Evolutionary conservation across 2,329 filamentous ascomycete species (phyloP).

Genomic region (Biscogniauxia mediterranea): DNA sequence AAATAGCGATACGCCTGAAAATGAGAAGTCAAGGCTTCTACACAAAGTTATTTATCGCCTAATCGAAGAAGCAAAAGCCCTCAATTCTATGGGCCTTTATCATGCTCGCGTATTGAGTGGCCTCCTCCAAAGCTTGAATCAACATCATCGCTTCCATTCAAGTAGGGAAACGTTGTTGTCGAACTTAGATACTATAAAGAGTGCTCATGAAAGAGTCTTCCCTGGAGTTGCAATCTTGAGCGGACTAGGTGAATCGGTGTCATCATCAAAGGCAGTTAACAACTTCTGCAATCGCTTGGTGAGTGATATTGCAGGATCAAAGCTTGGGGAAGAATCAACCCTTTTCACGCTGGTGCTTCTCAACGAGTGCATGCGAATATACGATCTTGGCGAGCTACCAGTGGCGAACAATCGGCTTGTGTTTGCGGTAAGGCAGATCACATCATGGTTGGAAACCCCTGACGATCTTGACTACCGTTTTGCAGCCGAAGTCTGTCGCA

Average conservation of each 20-base stretch:
- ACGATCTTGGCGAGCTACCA: constrained; percentile 51
- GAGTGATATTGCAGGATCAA: constrained; percentile 56
- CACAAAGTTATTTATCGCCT: constrained; percentile 44
- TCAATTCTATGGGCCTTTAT: constrained; percentile 49
- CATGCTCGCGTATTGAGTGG: constrained; percentile 51
- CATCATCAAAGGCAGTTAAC: constrained; percentile 46
- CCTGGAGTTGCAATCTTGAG: constrained; percentile 49
- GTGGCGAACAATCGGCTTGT: constrained; percentile 69
- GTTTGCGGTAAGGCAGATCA: constrained; percentile 78
- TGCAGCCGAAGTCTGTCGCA: constrained; percentile 53
- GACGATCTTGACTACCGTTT: constrained; percentile 44
- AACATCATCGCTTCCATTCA: constrained; percentile 45
- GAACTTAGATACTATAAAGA: constrained; percentile 46
- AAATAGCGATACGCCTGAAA: constrained; percentile 39
- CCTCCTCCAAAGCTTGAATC: constrained; percentile 46
- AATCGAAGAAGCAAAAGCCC: constrained; percentile 40
- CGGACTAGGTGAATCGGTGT: constrained; percentile 51
- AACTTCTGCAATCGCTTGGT: constrained; percentile 60
- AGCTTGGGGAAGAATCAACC: constrained; percentile 42
- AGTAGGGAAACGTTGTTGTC: constrained; percentile 48
- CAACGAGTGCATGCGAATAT: constrained; percentile 51
- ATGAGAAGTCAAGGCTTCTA: constrained; percentile 37
- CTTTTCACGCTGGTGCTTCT: constrained; percentile 52
- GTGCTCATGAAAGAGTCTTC: constrained; percentile 45
- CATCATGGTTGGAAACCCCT: constrained; percentile 63